Evolutionary conservation across 257 asterid genomes (phyloP), one percentile per base, ranked within the genome.

Genomic region (Gentiana dahurica): DNA sequence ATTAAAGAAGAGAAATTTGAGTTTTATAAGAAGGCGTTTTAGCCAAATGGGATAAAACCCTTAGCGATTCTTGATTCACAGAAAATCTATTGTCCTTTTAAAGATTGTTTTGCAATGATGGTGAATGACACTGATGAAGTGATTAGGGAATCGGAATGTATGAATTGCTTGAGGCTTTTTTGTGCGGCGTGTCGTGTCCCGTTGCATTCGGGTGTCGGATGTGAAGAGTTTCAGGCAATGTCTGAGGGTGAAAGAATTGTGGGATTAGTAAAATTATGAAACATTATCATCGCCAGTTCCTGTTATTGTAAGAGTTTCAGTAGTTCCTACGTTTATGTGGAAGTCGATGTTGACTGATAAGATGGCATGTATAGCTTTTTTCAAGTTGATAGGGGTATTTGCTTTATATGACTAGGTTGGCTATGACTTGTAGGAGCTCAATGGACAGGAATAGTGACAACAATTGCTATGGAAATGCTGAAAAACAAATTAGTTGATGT

Each of bases 391-490:
- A 3, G 44, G 44, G 4, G 8, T 39, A 39, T 39, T 3, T 37
- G 10, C 3, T 24, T 34, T 9, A 8, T 24, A 9, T 52, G 50
- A 64, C 60, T 52, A 58, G 44, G 71, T 55, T 41, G 15, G 54
- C 39, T 48, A 24, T 32, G 34, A 47, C 65, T 49, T n/a, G 35
- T 65, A 91, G 98, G 97, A 70, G 98, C 98, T 62, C 98, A 87
- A 75, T 91, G 98, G 98, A 91, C 98, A n/a, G 98, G 98, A 53
- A 85, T 87, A 73, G 98, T 91, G 64, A 91, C 97, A 39, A 91
- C 98, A 73, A 87, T 91, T 71, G 97, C 97, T 2, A 75, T 87
- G 57, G 98, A 87, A 74, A 91, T 91, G 98, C 93, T 91, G 54
- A 85, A 84, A 71, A 68, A 86, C 53, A 95, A 94, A 67, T 67